Evolutionary conservation across 805 yeast species (phyloP), one percentile per base, ranked within the genome.

Genomic region (Yamadazyma laniorum): DNA sequence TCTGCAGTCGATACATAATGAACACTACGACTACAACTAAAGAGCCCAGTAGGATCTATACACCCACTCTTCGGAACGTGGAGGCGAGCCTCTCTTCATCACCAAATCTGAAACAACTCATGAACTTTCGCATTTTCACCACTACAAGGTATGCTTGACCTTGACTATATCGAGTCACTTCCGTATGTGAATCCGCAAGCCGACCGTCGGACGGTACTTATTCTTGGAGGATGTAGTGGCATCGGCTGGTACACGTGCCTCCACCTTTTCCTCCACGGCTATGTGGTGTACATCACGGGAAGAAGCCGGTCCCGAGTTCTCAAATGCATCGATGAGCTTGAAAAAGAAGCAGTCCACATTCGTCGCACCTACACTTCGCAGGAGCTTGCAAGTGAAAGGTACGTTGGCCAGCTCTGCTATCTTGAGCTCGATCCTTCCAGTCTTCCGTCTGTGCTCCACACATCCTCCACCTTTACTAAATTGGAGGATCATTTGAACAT

Each of bases 201-300:
- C 3, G 77, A 74, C 18, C 68, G 85, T 30, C 71, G 79, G 40
- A 80, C 84, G 3, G 89, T 86, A 2, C 63, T 87, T 5, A 78
- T 87, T 21, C 82, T 93, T 0, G 95, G 95, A 2, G 95, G 93
- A 5, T 84, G 81, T 50, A 74, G 83, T 39, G 95, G 95, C 0
- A 75, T 85, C 14, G 95, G 96, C 8, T 86, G 75, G 68, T 83
- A 70, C 55, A 80, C 90, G 0, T 86, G 79, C 6, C 65, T 85
- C 17, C 90, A 85, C 51, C 68, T 87, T 5, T 85, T 82, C 51
- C 65, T 85, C 35, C 95, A 86, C 57, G 96, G 96, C 0, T 84
- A 75, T 54, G 65, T 71, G 6, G 81, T 87, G 3, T 87, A 86
- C 53, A 65, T 87, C 25, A 87, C 85, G 3, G 91, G 95, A 3